Evolutionary conservation across 2,329 filamentous ascomycete species (phyloP).

Genomic region (Zymoseptoria tritici): DNA sequence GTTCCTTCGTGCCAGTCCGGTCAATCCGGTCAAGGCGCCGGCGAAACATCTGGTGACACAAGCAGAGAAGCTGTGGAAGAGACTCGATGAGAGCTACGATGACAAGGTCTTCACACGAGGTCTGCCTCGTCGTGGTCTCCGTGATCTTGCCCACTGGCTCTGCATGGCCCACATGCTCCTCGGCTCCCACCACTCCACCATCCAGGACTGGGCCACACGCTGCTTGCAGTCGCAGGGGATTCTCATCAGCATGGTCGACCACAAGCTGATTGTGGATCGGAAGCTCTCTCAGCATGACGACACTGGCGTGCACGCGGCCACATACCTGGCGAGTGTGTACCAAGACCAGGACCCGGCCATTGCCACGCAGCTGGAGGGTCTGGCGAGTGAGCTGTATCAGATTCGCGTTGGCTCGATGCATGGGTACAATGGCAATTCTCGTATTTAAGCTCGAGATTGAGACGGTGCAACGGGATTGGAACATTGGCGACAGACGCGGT

Average conservation of each 20-base stretch:
- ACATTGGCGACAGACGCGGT: no score
- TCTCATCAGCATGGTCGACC: background rate
- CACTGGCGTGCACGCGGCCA: slow-evolving; percentile 8
- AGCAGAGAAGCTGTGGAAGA: slow-evolving; percentile 7
- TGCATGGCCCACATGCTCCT: slow-evolving; percentile 7
- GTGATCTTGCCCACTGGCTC: slow-evolving; percentile 12
- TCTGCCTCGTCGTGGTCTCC: slow-evolving; percentile 9
- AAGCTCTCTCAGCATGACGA: background rate
- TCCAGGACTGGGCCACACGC: background rate
- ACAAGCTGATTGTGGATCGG: background rate
- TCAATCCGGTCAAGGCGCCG: no score
- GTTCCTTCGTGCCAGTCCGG: no score
- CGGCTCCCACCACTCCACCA: background rate
- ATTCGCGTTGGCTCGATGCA: slow-evolving; percentile 6
- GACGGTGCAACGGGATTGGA: no score
- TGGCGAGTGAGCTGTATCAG: slow-evolving; percentile 11
- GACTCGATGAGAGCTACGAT: slow-evolving; percentile 8
- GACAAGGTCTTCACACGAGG: slow-evolving; percentile 3
- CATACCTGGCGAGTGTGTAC: slow-evolving; percentile 8
- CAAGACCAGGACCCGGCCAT: no score
- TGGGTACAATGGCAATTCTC: slow-evolving; percentile 1
- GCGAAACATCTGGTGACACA: background rate
- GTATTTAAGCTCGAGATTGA: background rate
- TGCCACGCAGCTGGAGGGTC: no score
- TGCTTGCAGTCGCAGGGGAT: background rate